Evolutionary conservation across 2,329 filamentous ascomycete genomes (phyloP).

Genomic region (Penicillium sp.): DNA sequence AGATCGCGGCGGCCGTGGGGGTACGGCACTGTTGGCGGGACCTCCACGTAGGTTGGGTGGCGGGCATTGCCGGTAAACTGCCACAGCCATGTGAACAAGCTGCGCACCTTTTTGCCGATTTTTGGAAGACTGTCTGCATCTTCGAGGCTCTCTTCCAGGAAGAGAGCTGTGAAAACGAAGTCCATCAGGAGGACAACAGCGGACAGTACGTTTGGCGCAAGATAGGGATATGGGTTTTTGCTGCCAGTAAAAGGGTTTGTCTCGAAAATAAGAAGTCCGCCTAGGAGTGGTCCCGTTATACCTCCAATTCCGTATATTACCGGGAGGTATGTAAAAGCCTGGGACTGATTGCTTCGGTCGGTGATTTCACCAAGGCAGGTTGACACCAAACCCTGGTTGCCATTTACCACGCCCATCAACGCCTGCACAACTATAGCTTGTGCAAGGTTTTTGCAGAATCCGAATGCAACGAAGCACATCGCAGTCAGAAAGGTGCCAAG

Average conservation of each 20-base stretch:
- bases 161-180: constrained; percentile 64
- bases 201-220: constrained; percentile 72
- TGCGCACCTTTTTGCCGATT: constrained; percentile 50
- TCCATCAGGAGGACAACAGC: constrained; percentile 64
- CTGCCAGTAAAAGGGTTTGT: constrained; percentile 48
- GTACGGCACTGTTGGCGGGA: constrained; percentile 21
- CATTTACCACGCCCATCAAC: constrained; percentile 86
- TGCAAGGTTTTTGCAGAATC: constrained; percentile 72
- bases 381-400: constrained; percentile 87
- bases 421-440: constrained; percentile 79
- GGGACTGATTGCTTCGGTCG: constrained; percentile 86
- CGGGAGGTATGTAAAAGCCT: constrained; percentile 85
- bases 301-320: constrained; percentile 92
- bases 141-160: constrained; percentile 78
- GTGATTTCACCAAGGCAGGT: constrained; percentile 93
- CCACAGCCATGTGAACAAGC: constrained; percentile 60
- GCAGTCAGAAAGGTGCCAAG: constrained; percentile 75
- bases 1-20: constrained; percentile 22
- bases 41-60: constrained; percentile 52
- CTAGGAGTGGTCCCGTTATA: constrained; percentile 86
- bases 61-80: constrained; percentile 53
- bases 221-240: constrained; percentile 63
- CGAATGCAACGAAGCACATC: constrained; percentile 73
- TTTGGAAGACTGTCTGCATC: constrained; percentile 54
- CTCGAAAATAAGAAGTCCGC: constrained; percentile 67